Base-by-base conservation (phyloP, 208 protist species). In the Phytomonas francai region DNA sequence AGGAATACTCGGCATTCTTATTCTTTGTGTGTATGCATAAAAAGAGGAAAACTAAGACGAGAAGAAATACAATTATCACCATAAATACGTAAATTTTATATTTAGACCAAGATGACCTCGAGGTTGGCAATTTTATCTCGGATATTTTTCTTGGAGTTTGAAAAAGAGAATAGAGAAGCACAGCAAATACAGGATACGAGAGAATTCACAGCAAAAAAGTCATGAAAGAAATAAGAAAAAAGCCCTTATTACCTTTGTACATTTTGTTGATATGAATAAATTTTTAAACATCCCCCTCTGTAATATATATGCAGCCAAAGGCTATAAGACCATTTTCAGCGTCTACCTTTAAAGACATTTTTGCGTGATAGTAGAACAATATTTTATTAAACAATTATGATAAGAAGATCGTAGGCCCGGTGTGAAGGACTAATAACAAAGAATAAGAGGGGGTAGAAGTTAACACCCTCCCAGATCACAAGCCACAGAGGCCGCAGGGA, bases 1-100 rank as follows among this genome's bases (percentile, higher is more conserved):
- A 3, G 90, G 90, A 72, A 95, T 92, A 66, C 84, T 95, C 3
- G 90, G 87, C 87, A 95, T 93, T 30, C 59, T 71, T 22, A 32
- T 4, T 69, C 16, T 22, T 57, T 30, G 62, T 59, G 34, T 70
- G 9, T 61, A 61, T 42, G 58, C 19, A 61, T 61, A 42, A 61
- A 42, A 61, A 32, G 2, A 42, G 30, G 19, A 61, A 61, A 36
- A 61, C 58, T 61, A 36, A 2, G 30, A 61, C 1, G 30, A 36
- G 19, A 61, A 61, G 19, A 42, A 36, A 14, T 36, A 14, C 19
- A 57, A 27, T 61, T 14, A 61, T 22, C 30, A 61, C 1, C 30
- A 61, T 42, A 61, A 42, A 33, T 9, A 9, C 3, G 57, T 12
- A 60, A 33, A 4, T 60, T 60, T 34, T 33, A 60, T 60, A 12